Evolutionary conservation across 169 alveolate species (phyloP).

Genomic region (Babesia caballi): DNA sequence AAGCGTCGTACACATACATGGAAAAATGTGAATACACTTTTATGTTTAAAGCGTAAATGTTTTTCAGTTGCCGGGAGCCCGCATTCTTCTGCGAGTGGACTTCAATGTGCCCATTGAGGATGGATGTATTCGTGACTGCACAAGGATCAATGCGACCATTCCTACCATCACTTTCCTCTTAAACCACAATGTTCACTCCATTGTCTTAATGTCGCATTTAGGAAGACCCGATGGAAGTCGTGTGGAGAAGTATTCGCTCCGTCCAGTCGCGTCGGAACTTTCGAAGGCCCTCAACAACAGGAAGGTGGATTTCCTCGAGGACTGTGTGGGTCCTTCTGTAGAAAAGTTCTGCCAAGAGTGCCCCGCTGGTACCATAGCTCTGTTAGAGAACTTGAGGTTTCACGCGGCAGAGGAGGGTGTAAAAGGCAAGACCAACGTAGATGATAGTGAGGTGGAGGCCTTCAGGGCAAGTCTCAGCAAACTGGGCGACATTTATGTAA

Average conservation of each 20-base stretch:
- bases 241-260: conserved; percentile 85
- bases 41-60: not conserved
- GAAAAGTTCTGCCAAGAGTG: conserved; percentile 85
- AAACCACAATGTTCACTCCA: conserved; percentile 87
- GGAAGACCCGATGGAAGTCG: conserved; percentile 97
- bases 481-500: conserved; percentile 93
- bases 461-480: conserved; percentile 89
- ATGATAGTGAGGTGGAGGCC: conserved; percentile 67
- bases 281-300: conserved; percentile 77
- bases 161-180: conserved; percentile 91
- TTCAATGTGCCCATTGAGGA: conserved; percentile 94
- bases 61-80: conserved; percentile 84
- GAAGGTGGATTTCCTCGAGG: conserved; percentile 88
- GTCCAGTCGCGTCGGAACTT: conserved; percentile 88
- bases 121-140: conserved; percentile 89
- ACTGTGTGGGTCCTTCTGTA: conserved; percentile 93
- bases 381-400: conserved; percentile 95
- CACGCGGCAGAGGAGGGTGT: conserved; percentile 97
- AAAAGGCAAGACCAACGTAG: conserved; percentile 82
- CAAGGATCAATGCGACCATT: conserved; percentile 91
- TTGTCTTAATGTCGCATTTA: conserved; percentile 92
- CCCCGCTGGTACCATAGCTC: conserved; percentile 84
- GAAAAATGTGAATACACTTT: not conserved
- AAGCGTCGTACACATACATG: not conserved
- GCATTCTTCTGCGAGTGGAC: conserved; percentile 96